phyloP scores from a whole-genome alignment of 169 alveolate genomes.

The Eimeria mitis region DNA sequence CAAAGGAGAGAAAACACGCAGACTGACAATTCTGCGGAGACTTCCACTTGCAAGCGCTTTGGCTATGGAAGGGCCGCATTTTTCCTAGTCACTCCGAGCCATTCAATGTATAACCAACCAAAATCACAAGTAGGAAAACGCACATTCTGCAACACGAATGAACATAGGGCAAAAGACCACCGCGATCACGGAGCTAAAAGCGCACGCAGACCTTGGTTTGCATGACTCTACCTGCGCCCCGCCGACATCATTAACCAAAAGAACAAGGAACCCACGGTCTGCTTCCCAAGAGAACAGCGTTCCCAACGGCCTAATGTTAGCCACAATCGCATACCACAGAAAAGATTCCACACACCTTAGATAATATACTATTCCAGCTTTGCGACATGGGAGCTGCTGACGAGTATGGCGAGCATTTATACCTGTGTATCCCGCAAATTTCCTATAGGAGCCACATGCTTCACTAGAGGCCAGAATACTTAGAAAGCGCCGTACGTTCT shows the following conservation, averaged over 20 bases:
- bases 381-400: neutral
- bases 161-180: neutral
- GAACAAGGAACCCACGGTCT: neutral
- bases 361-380: neutral
- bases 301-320: neutral
- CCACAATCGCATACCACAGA: neutral
- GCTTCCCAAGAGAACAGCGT: neutral
- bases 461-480: neutral
- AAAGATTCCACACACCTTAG: neutral
- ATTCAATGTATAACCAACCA: neutral
- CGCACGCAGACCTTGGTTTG: neutral
- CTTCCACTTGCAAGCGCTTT: neutral
- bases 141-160: neutral
- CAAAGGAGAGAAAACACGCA: neutral
- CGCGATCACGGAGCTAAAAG: neutral
- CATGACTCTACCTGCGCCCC: neutral
- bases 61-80: neutral
- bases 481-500: neutral
- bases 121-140: neutral
- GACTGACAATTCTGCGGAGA: neutral
- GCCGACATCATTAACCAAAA: neutral
- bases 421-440: neutral
- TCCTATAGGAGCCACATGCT: neutral
- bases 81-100: neutral
- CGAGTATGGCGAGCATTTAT: neutral